Base-by-base conservation (phyloP, 1,284 basidiomycete species). In the Austroboletus sp. region DNA sequence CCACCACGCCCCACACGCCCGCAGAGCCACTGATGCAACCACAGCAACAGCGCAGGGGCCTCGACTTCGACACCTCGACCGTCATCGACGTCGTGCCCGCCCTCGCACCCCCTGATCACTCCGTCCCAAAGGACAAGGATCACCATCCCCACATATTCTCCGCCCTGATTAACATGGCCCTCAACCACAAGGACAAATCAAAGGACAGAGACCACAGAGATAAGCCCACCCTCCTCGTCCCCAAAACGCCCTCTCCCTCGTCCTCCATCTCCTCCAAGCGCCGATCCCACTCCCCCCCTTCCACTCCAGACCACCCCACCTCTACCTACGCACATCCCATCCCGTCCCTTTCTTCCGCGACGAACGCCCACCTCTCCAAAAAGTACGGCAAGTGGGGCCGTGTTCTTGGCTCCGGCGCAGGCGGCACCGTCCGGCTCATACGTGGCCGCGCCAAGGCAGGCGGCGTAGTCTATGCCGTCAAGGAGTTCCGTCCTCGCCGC, bases 371-470 rank as follows among this genome's bases (percentile, higher is more conserved):
- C 63, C 73, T 99, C 48, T 75, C 88, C 36, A 98, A 98, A 72
- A 98, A 98, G 76, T 99, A 99, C 60, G 96, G 96, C 54, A 98
- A 98, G 66, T 98, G 95, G 90, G 96, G 95, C 43, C 84, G 90
- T 47, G 82, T 95, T 11, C 79, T 99, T 11, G 96, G 96, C 12
- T 90, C 87, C 10, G 96, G 96, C 37, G 96, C 96, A 1, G 96
- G 96, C 31, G 96, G 96, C 25, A 98, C 96, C 0, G 96, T 99
- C 33, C 81, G 96, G 36, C 77, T 99, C 52, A 96, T 99, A 70
- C 95, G 94, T 71, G 85, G 84, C 47, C 79, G 74, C 57, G 69
- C 63, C 53, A 94, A 93, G 74, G 78, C 78, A 26, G 89, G 88
- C 37, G 84, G 85, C 16, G 75, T 77, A 39, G 85, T 92, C 39